Evolutionary conservation across 305 asterid genomes (phyloP), one percentile per base, ranked within the genome.

Genomic region (Fraxinus floribunda): DNA sequence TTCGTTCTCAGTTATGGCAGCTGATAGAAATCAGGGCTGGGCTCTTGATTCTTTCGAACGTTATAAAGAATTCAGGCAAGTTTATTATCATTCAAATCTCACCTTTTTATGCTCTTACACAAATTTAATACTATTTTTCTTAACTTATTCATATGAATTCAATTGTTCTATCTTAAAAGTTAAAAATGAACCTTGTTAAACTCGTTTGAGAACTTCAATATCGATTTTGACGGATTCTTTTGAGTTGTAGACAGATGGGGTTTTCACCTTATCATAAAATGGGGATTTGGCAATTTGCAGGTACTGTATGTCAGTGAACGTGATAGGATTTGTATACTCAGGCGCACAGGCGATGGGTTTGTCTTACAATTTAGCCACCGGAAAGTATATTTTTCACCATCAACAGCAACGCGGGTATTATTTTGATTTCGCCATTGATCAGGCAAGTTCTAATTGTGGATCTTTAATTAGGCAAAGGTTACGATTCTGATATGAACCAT

Each of bases 401-500:
- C 90, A 60, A 41, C 90, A 83, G 79, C 86, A 34, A 49, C 82
- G 88, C 83, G 91, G 97, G 13, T 73, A 77, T 78, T 89, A 86
- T 90, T 85, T 93, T 22, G 95, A 94, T 88, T 95, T 95, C 79
- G 90, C 93, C 68, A 44, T 90, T 80, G 99, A 95, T 88, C 99
- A 95, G 98, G 99, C 86, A 85, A 89, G 93, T 84, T 79, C 13
- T 71, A 13, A 68, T 68, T 68, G 5, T 70, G 39, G 20, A 15
- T 24, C 4, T 66, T 30, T 29, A 29, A 29, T 68, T 68, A 11
- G 38, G 18, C 36, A 11, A 29, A 22, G 32, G 20, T 29, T 68
- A 68, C 15, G 75, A 68, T 68, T 68, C 38, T 68, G 38, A 11
- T 26, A 4, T 4, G 75, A n/a, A 29, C 38, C 29, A 1, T 38